Percentiles rank a stretch among this genome's conserved stretches.
phyloP scores from a whole-genome alignment of 176 grass and related monocot species.

The Alopecurus myosuroides region DNA sequence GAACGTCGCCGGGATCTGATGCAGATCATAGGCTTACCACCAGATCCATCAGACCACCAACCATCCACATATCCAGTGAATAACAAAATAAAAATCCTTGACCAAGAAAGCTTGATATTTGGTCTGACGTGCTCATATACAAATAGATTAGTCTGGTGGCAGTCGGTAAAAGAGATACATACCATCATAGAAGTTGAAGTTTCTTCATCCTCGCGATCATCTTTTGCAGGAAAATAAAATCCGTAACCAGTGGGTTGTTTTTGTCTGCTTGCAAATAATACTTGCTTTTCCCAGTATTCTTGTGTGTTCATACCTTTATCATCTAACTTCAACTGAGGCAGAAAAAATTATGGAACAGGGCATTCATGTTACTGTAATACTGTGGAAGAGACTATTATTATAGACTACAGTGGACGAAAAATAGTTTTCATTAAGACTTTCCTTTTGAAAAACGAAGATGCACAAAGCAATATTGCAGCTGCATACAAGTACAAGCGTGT shows the following conservation, averaged over 20 bases:
- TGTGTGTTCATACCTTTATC: conserved; percentile 88
- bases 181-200: conserved; percentile 39
- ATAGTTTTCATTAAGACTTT: not conserved
- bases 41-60: not conserved
- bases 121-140: not conserved
- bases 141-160: conserved; percentile 4
- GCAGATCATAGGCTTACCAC: not conserved
- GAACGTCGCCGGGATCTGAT: conserved; percentile 34
- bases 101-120: conserved; percentile 3
- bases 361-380: conserved; percentile 38
- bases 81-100: not conserved
- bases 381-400: conserved; percentile 28
- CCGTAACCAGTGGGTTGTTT: conserved; percentile 81
- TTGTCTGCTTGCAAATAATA: conserved; percentile 71
- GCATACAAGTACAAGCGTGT: conserved; percentile 2
- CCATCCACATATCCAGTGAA: not conserved
- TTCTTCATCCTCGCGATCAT: conserved; percentile 69
- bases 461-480: conserved; percentile 3
- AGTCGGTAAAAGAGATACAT: not conserved
- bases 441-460: conserved; percentile 4
- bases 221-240: conserved; percentile 96
- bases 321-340: conserved; percentile 87
- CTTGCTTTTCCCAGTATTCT: conserved; percentile 95
- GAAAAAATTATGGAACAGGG: conserved; percentile 36
- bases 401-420: conserved; percentile 12